phyloP scores from a whole-genome alignment of 2,329 filamentous ascomycete species.

The Zymoseptoria pseudotritici region DNA sequence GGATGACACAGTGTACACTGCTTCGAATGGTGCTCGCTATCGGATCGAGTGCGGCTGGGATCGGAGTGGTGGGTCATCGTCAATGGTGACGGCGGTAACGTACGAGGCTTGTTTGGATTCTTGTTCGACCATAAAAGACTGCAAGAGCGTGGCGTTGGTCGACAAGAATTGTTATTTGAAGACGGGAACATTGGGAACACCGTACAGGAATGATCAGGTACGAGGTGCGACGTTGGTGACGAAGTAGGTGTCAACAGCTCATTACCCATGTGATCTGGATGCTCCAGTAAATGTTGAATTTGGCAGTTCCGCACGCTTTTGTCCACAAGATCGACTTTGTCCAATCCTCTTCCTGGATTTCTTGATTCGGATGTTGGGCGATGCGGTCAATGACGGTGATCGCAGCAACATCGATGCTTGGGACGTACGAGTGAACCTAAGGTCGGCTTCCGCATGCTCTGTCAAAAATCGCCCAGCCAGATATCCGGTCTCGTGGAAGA shows the following conservation, averaged over 20 bases:
- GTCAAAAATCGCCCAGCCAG: too few species aligned
- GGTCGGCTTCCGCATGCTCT: too few species aligned
- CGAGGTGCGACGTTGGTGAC: not conserved
- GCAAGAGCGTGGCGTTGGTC: not conserved
- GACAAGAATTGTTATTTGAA: not conserved
- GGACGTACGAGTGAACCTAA: too few species aligned
- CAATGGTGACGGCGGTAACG: not conserved
- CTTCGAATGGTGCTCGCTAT: not conserved
- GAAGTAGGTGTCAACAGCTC: not conserved
- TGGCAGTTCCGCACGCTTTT: too few species aligned
- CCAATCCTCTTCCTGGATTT: too few species aligned
- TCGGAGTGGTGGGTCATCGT: not conserved
- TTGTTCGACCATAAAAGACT: not conserved
- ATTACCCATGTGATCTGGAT: too few species aligned
- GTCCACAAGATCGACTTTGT: too few species aligned
- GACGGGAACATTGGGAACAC: not conserved
- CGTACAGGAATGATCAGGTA: not conserved
- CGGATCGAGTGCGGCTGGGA: not conserved
- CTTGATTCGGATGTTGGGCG: too few species aligned
- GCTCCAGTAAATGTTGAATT: too few species aligned
- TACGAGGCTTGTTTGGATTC: not conserved
- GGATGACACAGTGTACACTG: not conserved
- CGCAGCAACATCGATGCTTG: too few species aligned
- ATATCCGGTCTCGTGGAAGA: too few species aligned
- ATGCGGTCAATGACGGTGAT: too few species aligned